A percentile compares a stretch with the other conserved stretches of the same genome.
These are phyloP conservation scores for Chionographis japonica DNA, from an alignment of 106 monocot genomes.

Conservation along the genomic window DNA sequence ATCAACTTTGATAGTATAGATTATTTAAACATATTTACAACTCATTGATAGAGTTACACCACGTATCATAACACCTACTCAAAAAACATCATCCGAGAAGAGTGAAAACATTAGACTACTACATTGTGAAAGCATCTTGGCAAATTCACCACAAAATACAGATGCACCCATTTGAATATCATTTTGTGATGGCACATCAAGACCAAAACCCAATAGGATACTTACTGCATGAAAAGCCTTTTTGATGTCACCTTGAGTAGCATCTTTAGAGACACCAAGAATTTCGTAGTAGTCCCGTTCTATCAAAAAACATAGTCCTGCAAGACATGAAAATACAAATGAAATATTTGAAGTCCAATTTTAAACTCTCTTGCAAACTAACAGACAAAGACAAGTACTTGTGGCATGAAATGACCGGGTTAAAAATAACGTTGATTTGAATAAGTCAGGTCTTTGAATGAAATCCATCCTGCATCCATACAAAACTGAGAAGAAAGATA, in stretches of 20 bases:
- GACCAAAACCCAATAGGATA: constrained; percentile 5
- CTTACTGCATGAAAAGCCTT: constrained; percentile 88
- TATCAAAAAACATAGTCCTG: constrained; percentile 25
- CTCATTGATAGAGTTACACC: too few species aligned
- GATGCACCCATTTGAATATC: too few species aligned
- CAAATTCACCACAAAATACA: too few species aligned
- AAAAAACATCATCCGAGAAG: background rate
- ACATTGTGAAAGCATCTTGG: too few species aligned
- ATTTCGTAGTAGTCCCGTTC: constrained; percentile 70
- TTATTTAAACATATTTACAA: too few species aligned
- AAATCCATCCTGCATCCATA: background rate
- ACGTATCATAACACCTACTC: too few species aligned
- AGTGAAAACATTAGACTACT: background rate
- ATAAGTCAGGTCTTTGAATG: background rate
- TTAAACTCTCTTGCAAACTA: too few species aligned
- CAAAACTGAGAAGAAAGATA: constrained; percentile 1
- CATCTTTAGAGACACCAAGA: constrained; percentile 81
- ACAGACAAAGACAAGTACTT: constrained; percentile 35
- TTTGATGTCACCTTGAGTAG: constrained; percentile 78
- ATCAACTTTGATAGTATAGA: too few species aligned
- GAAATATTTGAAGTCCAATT: background rate
- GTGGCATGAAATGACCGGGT: constrained; percentile 71
- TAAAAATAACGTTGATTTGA: constrained; percentile 14
- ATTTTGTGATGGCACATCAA: background rate
- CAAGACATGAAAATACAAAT: background rate